A percentile compares a stretch with the other conserved stretches of the same genome.
phyloP scores from a whole-genome alignment of 805 yeast species.

The Lachancea sp. region DNA sequence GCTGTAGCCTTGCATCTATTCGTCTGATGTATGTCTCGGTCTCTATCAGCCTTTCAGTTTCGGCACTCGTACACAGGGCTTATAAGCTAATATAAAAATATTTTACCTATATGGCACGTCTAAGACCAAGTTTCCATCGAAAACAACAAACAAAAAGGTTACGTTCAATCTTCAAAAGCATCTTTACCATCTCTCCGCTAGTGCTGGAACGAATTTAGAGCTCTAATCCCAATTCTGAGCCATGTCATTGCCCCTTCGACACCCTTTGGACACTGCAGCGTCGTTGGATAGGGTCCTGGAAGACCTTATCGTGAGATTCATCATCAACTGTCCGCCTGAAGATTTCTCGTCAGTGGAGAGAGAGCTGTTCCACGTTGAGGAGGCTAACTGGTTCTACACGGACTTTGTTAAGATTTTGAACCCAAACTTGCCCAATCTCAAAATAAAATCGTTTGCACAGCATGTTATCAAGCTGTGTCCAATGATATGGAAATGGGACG shows the following conservation, averaged over 20 bases:
- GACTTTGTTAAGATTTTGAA: constrained; percentile 73
- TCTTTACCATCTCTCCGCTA: neutral
- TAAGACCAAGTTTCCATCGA: neutral
- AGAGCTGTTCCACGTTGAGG: constrained; percentile 89
- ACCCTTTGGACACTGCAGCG: constrained; percentile 48
- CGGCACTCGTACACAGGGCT: neutral
- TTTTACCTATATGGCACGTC: neutral
- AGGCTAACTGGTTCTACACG: constrained; percentile 95
- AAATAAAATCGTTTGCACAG: constrained; percentile 69
- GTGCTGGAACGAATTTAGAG: neutral
- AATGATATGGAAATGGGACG: constrained; percentile 76
- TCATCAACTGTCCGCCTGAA: constrained; percentile 86
- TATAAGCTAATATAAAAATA: neutral
- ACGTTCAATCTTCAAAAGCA: neutral
- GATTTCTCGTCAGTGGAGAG: constrained; percentile 64
- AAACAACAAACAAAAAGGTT: neutral
- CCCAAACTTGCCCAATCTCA: constrained; percentile 69
- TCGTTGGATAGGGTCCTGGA: constrained; percentile 70
- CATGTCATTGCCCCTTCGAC: constrained; percentile 56
- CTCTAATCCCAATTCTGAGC: too few relatives aligned
- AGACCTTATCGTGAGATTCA: constrained; percentile 82
- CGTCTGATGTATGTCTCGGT: too few relatives aligned
- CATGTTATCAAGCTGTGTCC: constrained; percentile 65
- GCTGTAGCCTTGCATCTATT: too few relatives aligned
- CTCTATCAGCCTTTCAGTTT: too few relatives aligned